phyloP scores from a whole-genome alignment of 2,329 filamentous ascomycete genomes.

The Ceratocystis huliohia region DNA sequence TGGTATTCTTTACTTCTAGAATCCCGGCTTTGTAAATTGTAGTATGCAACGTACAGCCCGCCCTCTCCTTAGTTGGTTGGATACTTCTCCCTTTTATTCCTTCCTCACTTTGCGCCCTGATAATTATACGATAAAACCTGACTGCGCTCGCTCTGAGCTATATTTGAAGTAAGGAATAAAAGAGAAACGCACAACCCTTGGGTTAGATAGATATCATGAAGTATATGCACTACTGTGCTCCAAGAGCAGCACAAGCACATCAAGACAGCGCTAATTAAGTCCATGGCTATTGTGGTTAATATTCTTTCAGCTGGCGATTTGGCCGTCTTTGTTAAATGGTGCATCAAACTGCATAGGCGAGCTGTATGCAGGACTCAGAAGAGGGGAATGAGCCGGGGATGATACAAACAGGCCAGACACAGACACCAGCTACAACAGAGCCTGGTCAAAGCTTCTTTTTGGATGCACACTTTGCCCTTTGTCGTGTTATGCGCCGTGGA shows the following conservation, averaged over 20 bases:
- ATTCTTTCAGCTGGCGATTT: too few relatives aligned
- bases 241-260: too few relatives aligned
- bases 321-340: neutral
- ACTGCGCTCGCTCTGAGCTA: too few relatives aligned
- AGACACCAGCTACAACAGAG: neutral
- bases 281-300: too few relatives aligned
- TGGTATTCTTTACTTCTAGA: neutral
- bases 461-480: neutral
- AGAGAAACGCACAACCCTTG: too few relatives aligned
- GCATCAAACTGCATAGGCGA: neutral
- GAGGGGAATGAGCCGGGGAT: neutral
- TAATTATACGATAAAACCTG: too few relatives aligned
- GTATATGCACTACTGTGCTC: neutral
- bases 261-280: too few relatives aligned
- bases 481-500: neutral
- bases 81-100: neutral
- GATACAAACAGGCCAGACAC: neutral
- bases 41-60: neutral
- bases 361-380: neutral
- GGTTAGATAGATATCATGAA: too few relatives aligned
- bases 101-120: neutral
- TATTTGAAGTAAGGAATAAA: too few relatives aligned
- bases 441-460: slow-evolving; percentile 1
- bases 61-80: neutral
- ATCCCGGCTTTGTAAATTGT: neutral